Conservation (phyloP, 129 eudicot species). For the Flaveria ramosissima region DNA sequence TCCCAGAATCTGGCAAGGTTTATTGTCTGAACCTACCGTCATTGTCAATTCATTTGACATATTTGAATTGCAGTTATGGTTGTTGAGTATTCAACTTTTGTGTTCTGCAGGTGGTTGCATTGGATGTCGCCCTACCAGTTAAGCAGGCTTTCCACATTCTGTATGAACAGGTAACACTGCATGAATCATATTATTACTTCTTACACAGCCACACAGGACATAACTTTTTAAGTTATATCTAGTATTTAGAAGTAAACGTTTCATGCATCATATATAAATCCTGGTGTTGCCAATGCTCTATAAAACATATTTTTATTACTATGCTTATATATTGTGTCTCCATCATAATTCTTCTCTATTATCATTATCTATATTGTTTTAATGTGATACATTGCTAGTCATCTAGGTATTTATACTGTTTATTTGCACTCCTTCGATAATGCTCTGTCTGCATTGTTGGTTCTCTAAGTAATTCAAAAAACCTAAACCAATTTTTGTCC, state of each 20-base stretch:
- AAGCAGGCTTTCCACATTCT: constrained; percentile 91
- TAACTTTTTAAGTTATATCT: constrained; percentile 9
- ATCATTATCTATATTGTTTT: not conserved
- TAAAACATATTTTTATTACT: not conserved
- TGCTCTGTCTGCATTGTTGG: no score
- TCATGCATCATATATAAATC: constrained; percentile 12
- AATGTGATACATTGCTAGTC: not conserved
- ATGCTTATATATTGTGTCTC: not conserved
- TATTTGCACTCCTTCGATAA: not conserved
- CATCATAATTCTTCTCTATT: not conserved
- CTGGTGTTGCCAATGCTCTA: not conserved
- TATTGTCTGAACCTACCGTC: constrained; percentile 22
- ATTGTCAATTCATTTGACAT: not conserved
- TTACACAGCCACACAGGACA: not conserved
- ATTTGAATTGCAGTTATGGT: constrained; percentile 11
- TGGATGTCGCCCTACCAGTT: constrained; percentile 77
- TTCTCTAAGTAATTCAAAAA: no score
- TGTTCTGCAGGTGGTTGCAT: constrained; percentile 60
- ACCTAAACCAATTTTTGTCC: no score
- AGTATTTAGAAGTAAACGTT: constrained; percentile 17
- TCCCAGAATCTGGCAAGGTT: constrained; percentile 94
- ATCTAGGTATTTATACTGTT: not conserved
- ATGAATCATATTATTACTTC: not conserved
- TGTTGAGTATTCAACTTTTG: not conserved
- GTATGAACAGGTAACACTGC: constrained; percentile 66